Evolutionary conservation across 164 flowering plant species (phyloP).

Genomic region (Akebia trifoliata): DNA sequence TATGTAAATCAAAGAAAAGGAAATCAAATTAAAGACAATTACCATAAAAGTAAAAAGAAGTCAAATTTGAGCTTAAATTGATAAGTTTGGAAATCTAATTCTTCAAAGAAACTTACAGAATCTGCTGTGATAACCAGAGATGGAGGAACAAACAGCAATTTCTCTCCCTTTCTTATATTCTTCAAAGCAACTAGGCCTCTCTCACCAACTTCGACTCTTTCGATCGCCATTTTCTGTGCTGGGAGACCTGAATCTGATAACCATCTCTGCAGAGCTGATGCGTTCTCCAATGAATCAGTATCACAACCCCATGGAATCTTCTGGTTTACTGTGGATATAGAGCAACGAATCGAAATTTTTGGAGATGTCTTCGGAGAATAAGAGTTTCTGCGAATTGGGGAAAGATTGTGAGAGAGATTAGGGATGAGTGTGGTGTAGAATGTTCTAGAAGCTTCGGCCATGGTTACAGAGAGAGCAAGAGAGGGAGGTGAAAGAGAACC

Average conservation of each 20-base stretch:
- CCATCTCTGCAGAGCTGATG: conserved; percentile 70
- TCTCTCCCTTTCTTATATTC: conserved; percentile 86
- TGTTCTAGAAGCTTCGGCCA: conserved; percentile 53
- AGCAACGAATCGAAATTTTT: conserved; percentile 34
- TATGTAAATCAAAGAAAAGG: background rate
- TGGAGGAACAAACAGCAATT: conserved; percentile 88
- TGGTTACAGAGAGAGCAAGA: conserved; percentile 22
- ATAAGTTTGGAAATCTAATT: background rate
- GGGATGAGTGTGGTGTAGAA: conserved; percentile 26
- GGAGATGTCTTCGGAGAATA: background rate
- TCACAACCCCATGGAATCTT: conserved; percentile 87
- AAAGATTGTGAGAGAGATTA: conserved; percentile 22
- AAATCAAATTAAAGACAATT: background rate
- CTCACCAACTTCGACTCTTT: conserved; percentile 79
- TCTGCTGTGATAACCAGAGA: conserved; percentile 72
- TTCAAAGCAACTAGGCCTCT: conserved; percentile 84
- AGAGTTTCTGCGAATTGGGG: conserved; percentile 11
- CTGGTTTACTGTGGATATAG: conserved; percentile 33
- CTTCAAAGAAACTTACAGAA: conserved; percentile 39
- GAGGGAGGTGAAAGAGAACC: conserved; percentile 10
- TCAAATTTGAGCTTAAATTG: background rate
- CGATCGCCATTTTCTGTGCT: conserved; percentile 73
- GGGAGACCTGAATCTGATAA: conserved; percentile 70
- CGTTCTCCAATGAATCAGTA: conserved; percentile 73
- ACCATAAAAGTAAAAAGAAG: background rate